phyloP scores from a whole-genome alignment of 352 stramenopile species.

The Phytophthora sp. region DNA sequence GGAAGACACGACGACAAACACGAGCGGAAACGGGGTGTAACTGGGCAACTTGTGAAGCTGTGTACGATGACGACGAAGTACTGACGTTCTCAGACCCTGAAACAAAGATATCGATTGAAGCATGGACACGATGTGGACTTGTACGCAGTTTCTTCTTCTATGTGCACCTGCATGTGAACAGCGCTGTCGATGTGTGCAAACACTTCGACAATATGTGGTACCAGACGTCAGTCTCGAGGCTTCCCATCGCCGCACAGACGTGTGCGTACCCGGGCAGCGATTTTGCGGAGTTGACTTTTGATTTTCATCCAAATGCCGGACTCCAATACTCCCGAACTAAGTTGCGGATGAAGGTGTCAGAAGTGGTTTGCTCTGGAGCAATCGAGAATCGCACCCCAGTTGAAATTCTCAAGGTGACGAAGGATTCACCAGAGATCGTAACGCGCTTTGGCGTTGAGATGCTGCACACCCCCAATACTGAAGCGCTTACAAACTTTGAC shows the following conservation, averaged over 20 bases:
- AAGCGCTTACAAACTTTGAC: conserved; percentile 45
- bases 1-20: conserved; percentile 34
- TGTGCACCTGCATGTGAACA: conserved; percentile 55
- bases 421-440: conserved; percentile 46
- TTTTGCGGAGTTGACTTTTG: conserved; percentile 71
- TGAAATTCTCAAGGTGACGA: conserved; percentile 45
- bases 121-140: conserved; percentile 58
- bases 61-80: conserved; percentile 22
- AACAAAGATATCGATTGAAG: conserved; percentile 60
- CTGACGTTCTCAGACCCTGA: conserved; percentile 45
- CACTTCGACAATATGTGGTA: conserved; percentile 72
- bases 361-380: conserved; percentile 46
- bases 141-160: conserved; percentile 53
- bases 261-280: conserved; percentile 64
- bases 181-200: conserved; percentile 46
- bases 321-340: conserved; percentile 41
- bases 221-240: conserved; percentile 38
- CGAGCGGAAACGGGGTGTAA: conserved; percentile 20
- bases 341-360: conserved; percentile 39
- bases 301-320: conserved; percentile 53
- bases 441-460: conserved; percentile 66
- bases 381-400: conserved; percentile 35
- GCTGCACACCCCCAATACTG: conserved; percentile 40
- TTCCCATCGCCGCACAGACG: conserved; percentile 34
- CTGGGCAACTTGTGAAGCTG: conserved; percentile 5